Conservation (phyloP, 495 filamentous ascomycete species). For the Xylaria scruposa region DNA sequence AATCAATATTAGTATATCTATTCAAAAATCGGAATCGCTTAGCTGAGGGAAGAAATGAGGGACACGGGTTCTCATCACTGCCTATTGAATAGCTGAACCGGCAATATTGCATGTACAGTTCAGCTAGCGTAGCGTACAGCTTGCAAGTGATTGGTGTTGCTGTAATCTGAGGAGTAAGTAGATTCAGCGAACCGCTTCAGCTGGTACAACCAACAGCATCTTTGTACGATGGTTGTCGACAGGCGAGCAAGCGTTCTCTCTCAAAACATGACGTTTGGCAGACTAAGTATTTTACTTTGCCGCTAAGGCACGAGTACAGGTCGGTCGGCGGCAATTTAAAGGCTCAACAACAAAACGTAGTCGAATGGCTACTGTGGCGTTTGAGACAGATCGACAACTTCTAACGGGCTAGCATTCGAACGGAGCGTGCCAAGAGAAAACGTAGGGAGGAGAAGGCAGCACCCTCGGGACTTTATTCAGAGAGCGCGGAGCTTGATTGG, state of each 20-base stretch:
- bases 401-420: constrained; percentile 18
- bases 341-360: neutral
- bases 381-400: constrained; percentile 18
- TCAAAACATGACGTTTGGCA: constrained; percentile 6
- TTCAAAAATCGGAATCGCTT: neutral
- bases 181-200: constrained; percentile 10
- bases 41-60: neutral
- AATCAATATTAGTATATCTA: neutral
- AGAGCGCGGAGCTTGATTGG: constrained; percentile 25
- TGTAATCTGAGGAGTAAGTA: neutral
- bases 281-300: no score
- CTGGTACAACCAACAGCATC: constrained; percentile 7
- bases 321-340: constrained; percentile 17
- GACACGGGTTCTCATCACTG: neutral
- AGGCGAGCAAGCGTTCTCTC: constrained; percentile 1
- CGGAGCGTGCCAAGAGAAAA: constrained; percentile 16
- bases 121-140: constrained; percentile 10
- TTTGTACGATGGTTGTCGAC: neutral
- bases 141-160: neutral
- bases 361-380: constrained; percentile 1
- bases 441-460: constrained; percentile 7
- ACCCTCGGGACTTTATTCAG: constrained; percentile 10
- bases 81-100: constrained; percentile 5
- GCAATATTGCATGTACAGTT: constrained; percentile 16
- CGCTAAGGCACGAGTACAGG: constrained; percentile 16